A percentile compares a stretch with the other conserved stretches of the same genome.
phyloP scores from a whole-genome alignment of 2,329 filamentous ascomycete species.

The Aspergillus glaucus region DNA sequence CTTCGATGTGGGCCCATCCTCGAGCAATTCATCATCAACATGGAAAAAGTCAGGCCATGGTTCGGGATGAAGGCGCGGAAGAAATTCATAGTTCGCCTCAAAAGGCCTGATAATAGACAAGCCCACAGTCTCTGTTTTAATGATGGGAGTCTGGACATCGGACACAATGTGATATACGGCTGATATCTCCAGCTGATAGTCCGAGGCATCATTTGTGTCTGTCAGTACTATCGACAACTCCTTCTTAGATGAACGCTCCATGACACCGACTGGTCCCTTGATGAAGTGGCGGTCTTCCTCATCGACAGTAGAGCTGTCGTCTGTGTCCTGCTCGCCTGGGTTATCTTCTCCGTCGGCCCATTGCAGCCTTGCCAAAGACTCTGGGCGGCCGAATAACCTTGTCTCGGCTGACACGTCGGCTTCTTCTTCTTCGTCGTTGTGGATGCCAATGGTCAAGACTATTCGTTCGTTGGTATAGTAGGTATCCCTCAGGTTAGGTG shows the following conservation, averaged over 20 bases:
- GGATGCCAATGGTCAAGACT: slow-evolving; percentile 59
- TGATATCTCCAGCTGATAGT: slow-evolving; percentile 65
- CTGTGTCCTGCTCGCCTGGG: slow-evolving; percentile 12
- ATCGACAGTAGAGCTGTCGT: slow-evolving; percentile 17
- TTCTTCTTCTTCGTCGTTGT: slow-evolving; percentile 78
- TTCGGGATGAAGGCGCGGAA: slow-evolving; percentile 68
- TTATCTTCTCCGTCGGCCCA: slow-evolving; percentile 39
- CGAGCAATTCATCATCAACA: slow-evolving; percentile 40
- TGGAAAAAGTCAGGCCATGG: slow-evolving; percentile 86
- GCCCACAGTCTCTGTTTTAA: slow-evolving; percentile 63
- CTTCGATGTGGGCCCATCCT: slow-evolving; percentile 19
- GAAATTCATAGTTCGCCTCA: slow-evolving; percentile 83
- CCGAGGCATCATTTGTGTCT: slow-evolving; percentile 46
- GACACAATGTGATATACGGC: slow-evolving; percentile 72
- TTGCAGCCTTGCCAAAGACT: slow-evolving; percentile 38
- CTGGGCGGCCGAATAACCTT: slow-evolving; percentile 55
- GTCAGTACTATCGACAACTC: slow-evolving; percentile 43
- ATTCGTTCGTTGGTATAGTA: slow-evolving; percentile 84
- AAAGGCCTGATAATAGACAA: slow-evolving; percentile 76
- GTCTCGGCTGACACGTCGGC: slow-evolving; percentile 66
- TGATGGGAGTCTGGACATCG: slow-evolving; percentile 73
- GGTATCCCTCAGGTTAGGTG: slow-evolving; percentile 57
- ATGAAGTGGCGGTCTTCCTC: slow-evolving; percentile 25
- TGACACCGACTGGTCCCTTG: slow-evolving; percentile 28
- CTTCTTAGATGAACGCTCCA: slow-evolving; percentile 26